Evolutionary conservation across 2,329 filamentous ascomycete species (phyloP).

Genomic region (Domatiomyces globalis): DNA sequence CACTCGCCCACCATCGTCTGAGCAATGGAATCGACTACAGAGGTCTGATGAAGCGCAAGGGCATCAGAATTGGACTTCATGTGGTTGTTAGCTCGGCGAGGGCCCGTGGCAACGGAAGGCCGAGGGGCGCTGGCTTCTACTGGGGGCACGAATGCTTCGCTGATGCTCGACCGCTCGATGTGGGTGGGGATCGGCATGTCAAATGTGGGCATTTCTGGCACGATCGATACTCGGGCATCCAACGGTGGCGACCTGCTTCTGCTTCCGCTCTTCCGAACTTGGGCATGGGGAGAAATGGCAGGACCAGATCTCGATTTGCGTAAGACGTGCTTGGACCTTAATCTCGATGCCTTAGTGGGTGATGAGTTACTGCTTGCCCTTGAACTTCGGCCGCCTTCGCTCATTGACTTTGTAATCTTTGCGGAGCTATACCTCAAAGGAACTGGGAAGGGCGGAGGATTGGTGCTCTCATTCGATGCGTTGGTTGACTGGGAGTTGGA

Average conservation of each 20-base stretch:
- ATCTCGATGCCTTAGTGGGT: constrained; percentile 39
- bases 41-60: constrained; percentile 52
- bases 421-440: constrained; percentile 79
- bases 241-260: constrained; percentile 34
- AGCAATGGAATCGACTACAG: constrained; percentile 89
- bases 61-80: constrained; percentile 37
- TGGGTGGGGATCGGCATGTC: constrained; percentile 18
- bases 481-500: constrained; percentile 40
- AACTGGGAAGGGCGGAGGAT: constrained; percentile 73
- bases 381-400: constrained; percentile 67
- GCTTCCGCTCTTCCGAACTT: constrained; percentile 19
- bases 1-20: constrained; percentile 92
- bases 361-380: constrained; percentile 44
- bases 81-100: constrained; percentile 34
- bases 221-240: constrained; percentile 16
- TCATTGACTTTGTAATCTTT: constrained; percentile 51
- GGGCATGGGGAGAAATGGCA: constrained; percentile 25
- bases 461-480: constrained; percentile 30
- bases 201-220: constrained; percentile 20
- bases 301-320: constrained; percentile 72
- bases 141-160: background rate
- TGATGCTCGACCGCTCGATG: background rate
- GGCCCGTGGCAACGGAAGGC: constrained; percentile 17
- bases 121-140: constrained; percentile 17
- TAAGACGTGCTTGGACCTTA: constrained; percentile 40